Evolutionary conservation across 2,329 filamentous ascomycete species (phyloP).

Genomic region (Davidsoniella australis): DNA sequence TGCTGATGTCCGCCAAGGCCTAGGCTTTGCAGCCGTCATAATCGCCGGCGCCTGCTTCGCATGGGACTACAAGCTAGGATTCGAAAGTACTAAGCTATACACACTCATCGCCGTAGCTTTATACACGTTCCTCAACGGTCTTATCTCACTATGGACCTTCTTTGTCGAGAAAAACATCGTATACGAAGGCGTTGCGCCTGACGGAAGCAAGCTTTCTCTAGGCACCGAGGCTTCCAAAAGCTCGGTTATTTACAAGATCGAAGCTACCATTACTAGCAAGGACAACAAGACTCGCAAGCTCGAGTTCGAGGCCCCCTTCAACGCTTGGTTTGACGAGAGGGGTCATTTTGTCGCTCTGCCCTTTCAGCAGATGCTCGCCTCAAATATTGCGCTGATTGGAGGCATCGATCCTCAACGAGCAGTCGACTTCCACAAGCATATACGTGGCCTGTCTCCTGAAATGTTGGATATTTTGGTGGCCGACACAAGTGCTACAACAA

Average conservation of each 20-base stretch:
- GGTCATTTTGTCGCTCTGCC: slow-evolving; percentile 58
- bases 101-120: slow-evolving; percentile 61
- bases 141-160: slow-evolving; percentile 72
- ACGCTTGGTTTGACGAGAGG: slow-evolving; percentile 56
- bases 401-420: slow-evolving; percentile 45
- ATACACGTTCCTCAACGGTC: slow-evolving; percentile 65
- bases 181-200: slow-evolving; percentile 54
- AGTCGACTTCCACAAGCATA: slow-evolving; percentile 20
- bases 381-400: slow-evolving; percentile 48
- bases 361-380: slow-evolving; percentile 63
- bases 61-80: slow-evolving; percentile 83
- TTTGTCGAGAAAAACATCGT: slow-evolving; percentile 65
- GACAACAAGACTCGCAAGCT: slow-evolving; percentile 25
- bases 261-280: slow-evolving; percentile 36
- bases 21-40: slow-evolving; percentile 69
- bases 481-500: slow-evolving; percentile 14
- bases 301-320: slow-evolving; percentile 47
- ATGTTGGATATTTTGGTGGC: slow-evolving; percentile 32
- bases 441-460: slow-evolving; percentile 26
- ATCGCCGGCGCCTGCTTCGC: slow-evolving; percentile 73
- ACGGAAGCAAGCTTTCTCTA: slow-evolving; percentile 55
- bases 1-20: slow-evolving; percentile 61
- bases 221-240: slow-evolving; percentile 60
- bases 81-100: slow-evolving; percentile 68
- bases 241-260: slow-evolving; percentile 63